These are phyloP conservation scores for Coemansia sp. DNA, from an alignment of 192 early-diverging fungal genomes.

Conservation along the genomic window DNA sequence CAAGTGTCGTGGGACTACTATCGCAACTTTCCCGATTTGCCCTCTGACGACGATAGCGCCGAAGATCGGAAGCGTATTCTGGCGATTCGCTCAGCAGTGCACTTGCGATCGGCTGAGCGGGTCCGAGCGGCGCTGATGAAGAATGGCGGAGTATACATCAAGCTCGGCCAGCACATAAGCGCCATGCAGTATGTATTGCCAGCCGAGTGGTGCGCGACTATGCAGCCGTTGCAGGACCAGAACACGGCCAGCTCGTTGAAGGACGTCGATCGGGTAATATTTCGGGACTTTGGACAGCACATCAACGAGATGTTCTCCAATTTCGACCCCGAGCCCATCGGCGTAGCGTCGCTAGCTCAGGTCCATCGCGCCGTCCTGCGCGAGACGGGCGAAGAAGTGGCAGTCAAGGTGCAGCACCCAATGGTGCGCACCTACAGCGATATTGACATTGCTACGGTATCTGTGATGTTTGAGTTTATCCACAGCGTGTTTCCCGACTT, in stretches of 20 bases:
- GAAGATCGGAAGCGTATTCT: slow-evolving; percentile 34
- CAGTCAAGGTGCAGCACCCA: slow-evolving; percentile 94
- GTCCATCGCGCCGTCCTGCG: slow-evolving; percentile 82
- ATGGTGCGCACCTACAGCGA: slow-evolving; percentile 74
- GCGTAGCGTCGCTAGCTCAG: slow-evolving; percentile 94
- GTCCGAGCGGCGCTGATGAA: slow-evolving; percentile 64
- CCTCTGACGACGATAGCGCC: slow-evolving; percentile 17
- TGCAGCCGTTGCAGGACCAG: slow-evolving; percentile 81
- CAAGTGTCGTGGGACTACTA: slow-evolving; percentile 61
- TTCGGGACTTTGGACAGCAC: slow-evolving; percentile 67
- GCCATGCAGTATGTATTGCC: slow-evolving; percentile 88
- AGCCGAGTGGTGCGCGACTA: slow-evolving; percentile 86
- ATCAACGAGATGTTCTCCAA: slow-evolving; percentile 71
- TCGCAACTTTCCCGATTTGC: slow-evolving; percentile 52
- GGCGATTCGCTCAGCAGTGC: slow-evolving; percentile 53
- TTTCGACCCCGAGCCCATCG: slow-evolving; percentile 85
- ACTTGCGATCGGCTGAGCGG: slow-evolving; percentile 70
- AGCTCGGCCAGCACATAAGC: slow-evolving; percentile 85
- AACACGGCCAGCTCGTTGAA: slow-evolving; percentile 76
- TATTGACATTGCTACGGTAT: slow-evolving; percentile 80
- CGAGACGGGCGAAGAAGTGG: slow-evolving; percentile 72
- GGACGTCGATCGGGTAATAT: slow-evolving; percentile 72
- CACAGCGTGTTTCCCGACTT: slow-evolving; percentile 88
- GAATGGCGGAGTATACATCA: slow-evolving; percentile 87
- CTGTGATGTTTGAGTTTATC: slow-evolving; percentile 64